These are phyloP conservation scores for Coemansia sp. DNA, from an alignment of 192 early-diverging fungal species.

Conservation along the genomic window DNA sequence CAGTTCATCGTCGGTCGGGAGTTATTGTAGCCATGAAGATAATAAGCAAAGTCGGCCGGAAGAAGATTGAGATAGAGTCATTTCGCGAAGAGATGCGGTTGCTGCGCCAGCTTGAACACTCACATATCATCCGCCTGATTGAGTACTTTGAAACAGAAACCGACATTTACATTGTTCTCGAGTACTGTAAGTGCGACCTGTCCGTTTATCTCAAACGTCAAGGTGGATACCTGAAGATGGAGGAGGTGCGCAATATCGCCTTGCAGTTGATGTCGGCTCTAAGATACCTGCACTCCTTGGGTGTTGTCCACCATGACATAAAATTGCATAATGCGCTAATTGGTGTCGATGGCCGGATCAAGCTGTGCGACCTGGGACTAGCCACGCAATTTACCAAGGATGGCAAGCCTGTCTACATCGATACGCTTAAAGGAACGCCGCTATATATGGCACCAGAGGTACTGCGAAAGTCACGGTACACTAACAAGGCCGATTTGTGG, in stretches of 20 bases:
- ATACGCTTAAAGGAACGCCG: constrained; percentile 49
- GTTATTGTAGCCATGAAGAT: constrained; percentile 52
- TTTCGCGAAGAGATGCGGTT: constrained; percentile 54
- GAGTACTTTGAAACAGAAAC: constrained; percentile 51
- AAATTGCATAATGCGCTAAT: constrained; percentile 67
- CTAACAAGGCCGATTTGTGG: constrained; percentile 54
- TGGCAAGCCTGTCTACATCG: constrained; percentile 36
- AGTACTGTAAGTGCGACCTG: constrained; percentile 55
- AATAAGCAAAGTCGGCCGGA: constrained; percentile 41
- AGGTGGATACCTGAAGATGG: constrained; percentile 43
- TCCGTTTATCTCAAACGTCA: constrained; percentile 31
- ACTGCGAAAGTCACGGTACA: constrained; percentile 47
- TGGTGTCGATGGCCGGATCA: constrained; percentile 57
- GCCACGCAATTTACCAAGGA: constrained; percentile 52
- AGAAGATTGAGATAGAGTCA: constrained; percentile 43
- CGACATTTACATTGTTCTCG: constrained; percentile 54
- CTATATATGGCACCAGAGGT: constrained; percentile 53
- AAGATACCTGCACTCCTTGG: constrained; percentile 60
- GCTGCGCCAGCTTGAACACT: constrained; percentile 47
- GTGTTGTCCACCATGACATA: constrained; percentile 73
- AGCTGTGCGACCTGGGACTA: constrained; percentile 56
- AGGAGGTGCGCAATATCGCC: constrained; percentile 43
- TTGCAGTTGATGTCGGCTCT: constrained; percentile 62
- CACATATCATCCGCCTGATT: constrained; percentile 50
- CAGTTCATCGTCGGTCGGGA: constrained; percentile 31